A percentile compares a stretch with the other conserved stretches of the same genome.
phyloP scores from a whole-genome alignment of 2,329 filamentous ascomycete genomes.

The Fusarium sp. region DNA sequence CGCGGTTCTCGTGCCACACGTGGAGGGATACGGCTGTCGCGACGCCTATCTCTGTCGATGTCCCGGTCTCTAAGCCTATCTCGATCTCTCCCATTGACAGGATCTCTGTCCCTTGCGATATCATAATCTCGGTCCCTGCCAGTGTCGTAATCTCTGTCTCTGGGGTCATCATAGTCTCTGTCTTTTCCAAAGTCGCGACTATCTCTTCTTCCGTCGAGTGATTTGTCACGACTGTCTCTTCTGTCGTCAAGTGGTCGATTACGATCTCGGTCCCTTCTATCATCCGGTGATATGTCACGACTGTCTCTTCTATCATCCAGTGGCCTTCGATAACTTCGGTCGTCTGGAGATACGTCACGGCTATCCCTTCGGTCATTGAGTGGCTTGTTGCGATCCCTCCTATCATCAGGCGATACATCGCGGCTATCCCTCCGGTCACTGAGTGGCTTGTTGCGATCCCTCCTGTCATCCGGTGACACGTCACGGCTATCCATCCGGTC shows the following conservation, averaged over 20 bases:
- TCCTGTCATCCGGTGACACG: neutral
- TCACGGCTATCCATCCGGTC: neutral
- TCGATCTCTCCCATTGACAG: constrained; percentile 9
- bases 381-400: neutral
- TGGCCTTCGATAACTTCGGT: neutral
- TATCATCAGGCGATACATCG: neutral
- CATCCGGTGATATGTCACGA: neutral
- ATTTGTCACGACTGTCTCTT: constrained; percentile 13
- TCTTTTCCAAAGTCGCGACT: constrained; percentile 13
- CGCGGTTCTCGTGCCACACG: constrained; percentile 32
- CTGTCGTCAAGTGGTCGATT: constrained; percentile 2
- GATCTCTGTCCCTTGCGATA: constrained; percentile 16
- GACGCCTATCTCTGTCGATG: constrained; percentile 41
- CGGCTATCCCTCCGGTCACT: neutral
- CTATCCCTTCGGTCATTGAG: neutral
- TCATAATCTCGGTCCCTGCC: constrained; percentile 31
- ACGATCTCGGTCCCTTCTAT: constrained; percentile 8
- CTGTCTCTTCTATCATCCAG: neutral
- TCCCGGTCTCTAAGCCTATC: constrained; percentile 26
- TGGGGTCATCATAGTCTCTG: constrained; percentile 1
- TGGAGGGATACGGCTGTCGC: constrained; percentile 37
- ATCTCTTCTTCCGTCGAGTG: constrained; percentile 4
- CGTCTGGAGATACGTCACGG: neutral
- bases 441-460: neutral
- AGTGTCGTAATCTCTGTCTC: constrained; percentile 9